These are phyloP conservation scores for Calonectria crousiana DNA, from an alignment of 2,329 filamentous ascomycete genomes.

Conservation along the genomic window DNA sequence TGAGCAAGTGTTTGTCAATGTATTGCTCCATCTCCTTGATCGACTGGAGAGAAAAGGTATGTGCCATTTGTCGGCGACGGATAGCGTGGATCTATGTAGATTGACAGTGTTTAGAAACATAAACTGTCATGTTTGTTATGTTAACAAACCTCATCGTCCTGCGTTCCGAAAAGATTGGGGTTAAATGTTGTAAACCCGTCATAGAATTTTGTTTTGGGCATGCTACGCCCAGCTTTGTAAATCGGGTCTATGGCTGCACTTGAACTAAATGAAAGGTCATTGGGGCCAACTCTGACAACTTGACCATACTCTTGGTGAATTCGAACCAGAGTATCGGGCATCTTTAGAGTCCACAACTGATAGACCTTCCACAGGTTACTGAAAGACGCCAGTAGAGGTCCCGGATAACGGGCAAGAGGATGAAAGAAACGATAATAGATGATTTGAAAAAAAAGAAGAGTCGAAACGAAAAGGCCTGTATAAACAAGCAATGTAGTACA, in stretches of 20 bases:
- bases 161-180: slow-evolving; percentile 21
- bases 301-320: slow-evolving; percentile 13
- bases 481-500: neutral
- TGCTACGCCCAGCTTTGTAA: slow-evolving; percentile 12
- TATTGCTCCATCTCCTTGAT: slow-evolving; percentile 16
- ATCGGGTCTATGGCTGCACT: slow-evolving; percentile 8
- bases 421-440: slow-evolving; percentile 12
- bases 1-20: slow-evolving; percentile 13
- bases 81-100: slow-evolving; percentile 5
- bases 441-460: neutral
- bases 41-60: slow-evolving; percentile 14
- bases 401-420: slow-evolving; percentile 11
- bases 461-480: neutral
- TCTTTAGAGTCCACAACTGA: slow-evolving; percentile 15
- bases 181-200: slow-evolving; percentile 23
- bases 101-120: neutral
- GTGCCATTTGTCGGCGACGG: slow-evolving; percentile 22
- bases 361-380: slow-evolving; percentile 15
- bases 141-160: neutral
- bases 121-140: neutral
- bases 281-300: slow-evolving; percentile 15
- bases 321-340: slow-evolving; percentile 2
- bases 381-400: slow-evolving; percentile 5
- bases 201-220: slow-evolving; percentile 23
- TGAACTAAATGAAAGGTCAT: slow-evolving; percentile 14